phyloP scores from a whole-genome alignment of 345 rosid genomes.

The Salix suchowensis region DNA sequence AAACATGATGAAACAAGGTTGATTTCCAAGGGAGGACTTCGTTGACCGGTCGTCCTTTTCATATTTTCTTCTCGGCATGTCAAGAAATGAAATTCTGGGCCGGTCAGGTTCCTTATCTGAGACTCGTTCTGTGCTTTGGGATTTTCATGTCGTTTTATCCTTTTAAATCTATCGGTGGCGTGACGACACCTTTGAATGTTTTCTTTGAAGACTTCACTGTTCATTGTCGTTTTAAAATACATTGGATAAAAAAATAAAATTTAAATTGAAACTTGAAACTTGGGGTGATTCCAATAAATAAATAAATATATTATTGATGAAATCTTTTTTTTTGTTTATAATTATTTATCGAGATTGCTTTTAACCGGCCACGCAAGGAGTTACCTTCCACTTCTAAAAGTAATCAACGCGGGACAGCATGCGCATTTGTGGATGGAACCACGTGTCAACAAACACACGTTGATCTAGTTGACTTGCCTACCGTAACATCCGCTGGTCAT shows the following conservation, averaged over 20 bases:
- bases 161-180: neutral
- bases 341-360: no score
- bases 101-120: neutral
- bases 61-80: no score
- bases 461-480: neutral
- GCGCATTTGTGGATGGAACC: neutral
- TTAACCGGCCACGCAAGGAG: no score
- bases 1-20: neutral
- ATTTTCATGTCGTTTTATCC: neutral
- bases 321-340: neutral
- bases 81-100: neutral
- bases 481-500: conserved; percentile 9
- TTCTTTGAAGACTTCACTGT: no score
- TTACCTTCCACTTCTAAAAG: no score
- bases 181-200: no score
- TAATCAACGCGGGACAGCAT: no score
- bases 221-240: no score
- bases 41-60: neutral
- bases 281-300: neutral
- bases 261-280: no score
- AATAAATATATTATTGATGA: neutral
- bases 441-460: conserved; percentile 15
- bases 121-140: neutral
- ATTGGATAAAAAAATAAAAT: no score
- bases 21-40: neutral